phyloP scores from a whole-genome alignment of 352 stramenopile genomes.

The Pseudoperonospora humuli region DNA sequence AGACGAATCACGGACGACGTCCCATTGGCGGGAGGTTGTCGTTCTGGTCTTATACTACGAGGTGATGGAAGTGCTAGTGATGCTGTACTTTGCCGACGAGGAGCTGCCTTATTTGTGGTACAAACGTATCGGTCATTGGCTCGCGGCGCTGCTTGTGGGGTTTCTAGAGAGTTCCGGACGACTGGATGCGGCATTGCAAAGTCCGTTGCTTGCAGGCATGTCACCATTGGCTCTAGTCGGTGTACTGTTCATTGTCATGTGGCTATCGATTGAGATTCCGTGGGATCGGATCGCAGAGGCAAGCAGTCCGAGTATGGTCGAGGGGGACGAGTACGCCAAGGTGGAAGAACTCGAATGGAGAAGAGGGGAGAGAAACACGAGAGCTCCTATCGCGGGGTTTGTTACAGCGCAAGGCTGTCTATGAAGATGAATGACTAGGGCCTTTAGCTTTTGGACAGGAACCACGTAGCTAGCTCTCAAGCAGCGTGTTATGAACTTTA shows the following conservation, averaged over 20 bases:
- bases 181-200: slow-evolving; percentile 15
- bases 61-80: slow-evolving; percentile 38
- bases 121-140: slow-evolving; percentile 34
- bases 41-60: slow-evolving; percentile 36
- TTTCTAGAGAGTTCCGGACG: slow-evolving; percentile 18
- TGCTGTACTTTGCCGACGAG: slow-evolving; percentile 48
- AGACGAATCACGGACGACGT: background rate
- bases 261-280: slow-evolving; percentile 31
- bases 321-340: slow-evolving; percentile 11
- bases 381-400: slow-evolving; percentile 2
- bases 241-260: slow-evolving; percentile 35
- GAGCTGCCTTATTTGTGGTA: slow-evolving; percentile 35
- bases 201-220: slow-evolving; percentile 17
- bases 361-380: background rate
- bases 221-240: slow-evolving; percentile 23
- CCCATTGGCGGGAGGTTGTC: slow-evolving; percentile 8
- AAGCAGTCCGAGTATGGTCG: slow-evolving; percentile 2
- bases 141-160: slow-evolving; percentile 21
- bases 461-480: no score
- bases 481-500: no score
- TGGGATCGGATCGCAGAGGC: slow-evolving; percentile 32
- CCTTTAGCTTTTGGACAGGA: no score
- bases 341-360: background rate
- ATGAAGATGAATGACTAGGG: slow-evolving; percentile 18
- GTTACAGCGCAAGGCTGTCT: slow-evolving; percentile 8